Conservation (phyloP, 2,329 filamentous ascomycete species). For the Incumbomyces delicatus region DNA sequence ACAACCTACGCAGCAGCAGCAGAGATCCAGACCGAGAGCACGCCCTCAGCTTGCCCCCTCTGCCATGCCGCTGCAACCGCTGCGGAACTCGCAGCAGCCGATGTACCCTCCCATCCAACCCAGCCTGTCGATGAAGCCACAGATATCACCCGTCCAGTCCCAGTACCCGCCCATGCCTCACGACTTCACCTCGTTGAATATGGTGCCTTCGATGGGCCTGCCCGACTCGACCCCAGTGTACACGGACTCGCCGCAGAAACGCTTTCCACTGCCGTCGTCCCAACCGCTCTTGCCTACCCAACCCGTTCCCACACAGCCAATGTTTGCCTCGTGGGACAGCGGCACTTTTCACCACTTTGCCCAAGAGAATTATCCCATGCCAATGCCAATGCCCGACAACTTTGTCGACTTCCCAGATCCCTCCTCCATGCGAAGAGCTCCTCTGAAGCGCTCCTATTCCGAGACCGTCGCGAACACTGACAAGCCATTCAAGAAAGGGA, state of each 20-base stretch:
- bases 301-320: constrained; percentile 31
- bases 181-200: constrained; percentile 49
- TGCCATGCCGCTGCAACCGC: constrained; percentile 37
- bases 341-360: constrained; percentile 30
- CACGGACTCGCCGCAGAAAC: constrained; percentile 42
- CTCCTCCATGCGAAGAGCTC: constrained; percentile 34
- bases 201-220: constrained; percentile 50
- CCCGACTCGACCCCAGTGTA: constrained; percentile 30
- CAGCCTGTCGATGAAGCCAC: constrained; percentile 27
- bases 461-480: constrained; percentile 68
- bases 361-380: constrained; percentile 40
- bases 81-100: constrained; percentile 15
- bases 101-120: constrained; percentile 51
- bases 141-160: constrained; percentile 51
- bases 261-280: constrained; percentile 24
- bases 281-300: constrained; percentile 23
- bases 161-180: constrained; percentile 51
- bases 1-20: constrained; percentile 14
- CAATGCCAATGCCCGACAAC: constrained; percentile 32
- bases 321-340: constrained; percentile 42
- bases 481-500: constrained; percentile 58
- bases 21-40: constrained; percentile 19
- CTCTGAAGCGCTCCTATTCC: constrained; percentile 53
- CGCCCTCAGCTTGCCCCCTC: constrained; percentile 42
- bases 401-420: constrained; percentile 40